Evolutionary conservation across 164 flowering plant genomes (phyloP), one percentile per base, ranked within the genome.

Genomic region (Magnolia officinalis): DNA sequence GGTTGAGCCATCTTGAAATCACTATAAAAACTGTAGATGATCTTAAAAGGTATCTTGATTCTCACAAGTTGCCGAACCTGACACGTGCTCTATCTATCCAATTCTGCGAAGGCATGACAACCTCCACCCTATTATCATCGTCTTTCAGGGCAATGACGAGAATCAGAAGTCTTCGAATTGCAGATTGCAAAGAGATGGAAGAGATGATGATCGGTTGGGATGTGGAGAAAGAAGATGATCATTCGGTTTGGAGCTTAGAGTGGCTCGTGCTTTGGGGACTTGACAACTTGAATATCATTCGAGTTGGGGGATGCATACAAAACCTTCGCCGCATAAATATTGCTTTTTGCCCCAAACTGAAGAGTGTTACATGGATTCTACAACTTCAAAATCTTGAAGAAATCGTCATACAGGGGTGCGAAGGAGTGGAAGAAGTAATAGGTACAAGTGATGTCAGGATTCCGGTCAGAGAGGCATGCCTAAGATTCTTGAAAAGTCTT

Each of bases 321-420:
- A 73, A 64, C 8, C 83, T 78, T 64, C 19, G 23, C 1, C 2
- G 0, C 14, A 13, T 78, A 8, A 0, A 19, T 3, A 76, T 79
- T 26, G 0, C 0, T 4, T 13, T 18, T 6, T 81, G 83, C 24
- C 18, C 45, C 55, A 65, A 20, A 4, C 8, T 81, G 77, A 59
- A 68, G 79, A 64, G 70, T 58, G 20, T 75, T 7, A 68, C 74
- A 24, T 75, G 79, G 77, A 45, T 78, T 73, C 2, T 20, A n/a
- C 64, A 45, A 13, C 68, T 52, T 63, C 70, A 59, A 16, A 70
- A 20, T 14, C 75, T 81, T 5, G 26, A 59, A 21, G 5, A 9
- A 1, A 68, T 81, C 18, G 0, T 1, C 19, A 1, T 81, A 31
- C 4, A 6, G 7, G 19, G 26, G 1, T 77, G 79, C 72, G 2